Evolutionary conservation across 208 protist species (phyloP).

Genomic region (Blechomonas ayalai): DNA sequence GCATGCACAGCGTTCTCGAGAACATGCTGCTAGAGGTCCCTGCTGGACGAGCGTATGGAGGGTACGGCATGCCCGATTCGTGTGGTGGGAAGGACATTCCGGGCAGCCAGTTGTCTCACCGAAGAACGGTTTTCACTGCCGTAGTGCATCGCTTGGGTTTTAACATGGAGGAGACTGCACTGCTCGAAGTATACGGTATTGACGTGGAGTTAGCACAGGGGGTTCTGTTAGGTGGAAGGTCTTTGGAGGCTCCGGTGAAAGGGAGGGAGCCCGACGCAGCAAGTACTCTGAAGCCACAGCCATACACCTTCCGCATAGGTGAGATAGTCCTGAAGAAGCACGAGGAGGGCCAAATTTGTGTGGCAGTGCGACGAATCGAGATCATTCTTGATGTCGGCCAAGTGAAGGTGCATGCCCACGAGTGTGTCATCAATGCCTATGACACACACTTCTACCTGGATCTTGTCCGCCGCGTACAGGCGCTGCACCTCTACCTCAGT

Average conservation of each 20-base stretch:
- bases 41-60: neutral
- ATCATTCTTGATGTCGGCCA: constrained; percentile 13
- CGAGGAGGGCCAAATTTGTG: constrained; percentile 2
- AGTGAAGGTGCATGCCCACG: constrained; percentile 7
- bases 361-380: constrained; percentile 4
- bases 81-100: too few species aligned
- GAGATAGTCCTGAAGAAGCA: constrained; percentile 3
- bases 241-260: too few species aligned
- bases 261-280: neutral
- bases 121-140: constrained; percentile 1
- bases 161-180: constrained; percentile 8
- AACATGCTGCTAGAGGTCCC: constrained; percentile 2
- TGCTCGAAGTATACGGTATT: constrained; percentile 10
- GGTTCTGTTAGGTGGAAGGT: too few species aligned
- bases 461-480: constrained; percentile 1
- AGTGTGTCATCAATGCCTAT: constrained; percentile 16
- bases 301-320: constrained; percentile 11
- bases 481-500: constrained; percentile 9
- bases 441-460: constrained; percentile 13
- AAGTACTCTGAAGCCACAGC: neutral
- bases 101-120: neutral
- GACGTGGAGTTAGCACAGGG: constrained; percentile 2
- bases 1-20: constrained; percentile 15
- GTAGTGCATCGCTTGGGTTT: constrained; percentile 1
- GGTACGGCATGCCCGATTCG: too few species aligned